Evolutionary conservation across 2,329 filamentous ascomycete genomes (phyloP).

Genomic region (Claviceps sp.): DNA sequence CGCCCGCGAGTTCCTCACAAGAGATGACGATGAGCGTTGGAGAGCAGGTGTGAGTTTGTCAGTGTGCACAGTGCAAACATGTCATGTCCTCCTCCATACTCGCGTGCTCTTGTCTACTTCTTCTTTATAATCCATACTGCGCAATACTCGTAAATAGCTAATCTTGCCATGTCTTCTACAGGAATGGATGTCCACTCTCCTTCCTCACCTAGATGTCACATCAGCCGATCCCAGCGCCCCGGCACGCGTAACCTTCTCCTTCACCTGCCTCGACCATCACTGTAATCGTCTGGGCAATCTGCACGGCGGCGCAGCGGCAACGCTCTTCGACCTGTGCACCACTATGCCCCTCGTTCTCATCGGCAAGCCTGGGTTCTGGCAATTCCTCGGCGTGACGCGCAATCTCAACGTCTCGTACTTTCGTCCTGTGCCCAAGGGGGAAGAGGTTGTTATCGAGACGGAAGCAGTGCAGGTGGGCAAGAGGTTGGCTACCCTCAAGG

Average conservation of each 20-base stretch:
- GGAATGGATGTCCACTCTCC: conserved; percentile 32
- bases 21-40: conserved; percentile 14
- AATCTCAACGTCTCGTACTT: conserved; percentile 56
- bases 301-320: conserved; percentile 50
- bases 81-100: not conserved
- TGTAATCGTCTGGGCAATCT: conserved; percentile 41
- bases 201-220: conserved; percentile 27
- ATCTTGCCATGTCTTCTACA: conserved; percentile 9
- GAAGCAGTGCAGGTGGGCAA: conserved; percentile 45
- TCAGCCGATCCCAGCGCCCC: conserved; percentile 21
- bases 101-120: not conserved
- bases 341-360: conserved; percentile 43
- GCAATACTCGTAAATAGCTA: too few relatives aligned
- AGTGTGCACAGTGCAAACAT: not conserved
- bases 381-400: conserved; percentile 48
- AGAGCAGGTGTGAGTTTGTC: conserved; percentile 18
- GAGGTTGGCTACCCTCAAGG: conserved; percentile 38
- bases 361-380: conserved; percentile 46
- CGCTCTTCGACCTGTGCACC: conserved; percentile 55
- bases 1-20: conserved; percentile 18
- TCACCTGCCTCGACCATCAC: conserved; percentile 35
- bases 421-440: conserved; percentile 42
- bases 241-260: conserved; percentile 30
- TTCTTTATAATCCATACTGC: not conserved
- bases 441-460: conserved; percentile 38